phyloP scores from a whole-genome alignment of 148 eudicot genomes.

The Vaccinium vitisidaea region DNA sequence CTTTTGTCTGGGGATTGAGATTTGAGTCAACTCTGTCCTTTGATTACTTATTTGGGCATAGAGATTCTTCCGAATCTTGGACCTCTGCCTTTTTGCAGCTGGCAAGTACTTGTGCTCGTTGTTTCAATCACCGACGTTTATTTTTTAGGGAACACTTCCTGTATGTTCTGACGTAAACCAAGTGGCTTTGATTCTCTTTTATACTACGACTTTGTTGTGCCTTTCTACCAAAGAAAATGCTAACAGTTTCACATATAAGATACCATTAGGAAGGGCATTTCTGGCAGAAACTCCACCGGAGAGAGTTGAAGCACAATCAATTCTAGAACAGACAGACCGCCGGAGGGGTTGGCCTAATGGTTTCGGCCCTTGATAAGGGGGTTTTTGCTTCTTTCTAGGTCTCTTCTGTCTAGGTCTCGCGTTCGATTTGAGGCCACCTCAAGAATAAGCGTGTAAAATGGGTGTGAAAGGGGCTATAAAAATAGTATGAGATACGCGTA shows the following conservation, averaged over 20 bases:
- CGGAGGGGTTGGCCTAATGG: no score
- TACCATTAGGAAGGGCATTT: neutral
- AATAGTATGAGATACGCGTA: no score
- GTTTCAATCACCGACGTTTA: neutral
- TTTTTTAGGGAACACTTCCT: neutral
- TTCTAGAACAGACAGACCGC: no score
- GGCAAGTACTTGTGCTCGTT: constrained; percentile 8
- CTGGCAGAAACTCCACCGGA: neutral
- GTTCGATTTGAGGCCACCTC: no score
- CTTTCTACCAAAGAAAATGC: neutral
- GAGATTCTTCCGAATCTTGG: constrained; percentile 6
- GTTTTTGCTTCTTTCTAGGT: no score
- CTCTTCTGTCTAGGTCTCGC: no score
- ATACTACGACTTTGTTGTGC: neutral
- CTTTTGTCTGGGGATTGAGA: neutral
- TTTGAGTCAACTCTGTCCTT: neutral
- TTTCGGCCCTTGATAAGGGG: no score
- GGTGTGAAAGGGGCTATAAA: no score
- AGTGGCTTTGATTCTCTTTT: neutral
- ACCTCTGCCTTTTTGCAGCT: neutral
- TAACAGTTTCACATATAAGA: neutral
- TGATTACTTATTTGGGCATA: neutral
- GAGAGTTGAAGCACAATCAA: neutral
- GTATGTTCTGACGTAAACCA: neutral
- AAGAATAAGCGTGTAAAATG: no score